A percentile compares a stretch with the other conserved stretches of the same genome.
phyloP scores from a whole-genome alignment of 768 basidiomycete species.

The Amanita jacksonii region DNA sequence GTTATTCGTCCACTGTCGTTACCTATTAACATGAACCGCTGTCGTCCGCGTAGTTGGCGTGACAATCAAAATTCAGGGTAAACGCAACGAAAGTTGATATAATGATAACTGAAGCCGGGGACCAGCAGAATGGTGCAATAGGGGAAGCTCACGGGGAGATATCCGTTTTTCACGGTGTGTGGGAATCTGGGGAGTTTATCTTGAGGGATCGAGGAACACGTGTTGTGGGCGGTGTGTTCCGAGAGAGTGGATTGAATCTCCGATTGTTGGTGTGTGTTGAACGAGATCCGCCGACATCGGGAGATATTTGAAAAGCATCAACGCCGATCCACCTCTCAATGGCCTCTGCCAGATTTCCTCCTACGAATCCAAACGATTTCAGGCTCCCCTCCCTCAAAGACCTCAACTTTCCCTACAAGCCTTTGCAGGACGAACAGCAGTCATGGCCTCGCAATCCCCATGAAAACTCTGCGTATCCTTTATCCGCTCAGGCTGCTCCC shows the following conservation, averaged over 20 bases:
- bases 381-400: conserved; percentile 68
- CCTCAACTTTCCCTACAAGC: conserved; percentile 44
- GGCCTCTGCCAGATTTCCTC: conserved; percentile 39
- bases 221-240: neutral
- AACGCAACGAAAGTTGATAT: too few species aligned
- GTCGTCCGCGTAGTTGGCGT: too few species aligned
- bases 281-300: conserved; percentile 60
- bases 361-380: conserved; percentile 33
- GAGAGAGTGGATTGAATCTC: conserved; percentile 7
- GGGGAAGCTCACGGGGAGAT: neutral
- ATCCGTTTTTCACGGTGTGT: neutral
- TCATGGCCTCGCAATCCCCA: conserved; percentile 9
- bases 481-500: conserved; percentile 32
- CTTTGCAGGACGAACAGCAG: conserved; percentile 17
- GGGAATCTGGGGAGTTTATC: too few species aligned
- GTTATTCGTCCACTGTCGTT: too few species aligned
- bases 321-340: conserved; percentile 28
- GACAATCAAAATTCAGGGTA: too few species aligned
- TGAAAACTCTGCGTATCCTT: too few species aligned
- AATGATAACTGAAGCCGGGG: too few species aligned
- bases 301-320: conserved; percentile 35
- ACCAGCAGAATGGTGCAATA: neutral
- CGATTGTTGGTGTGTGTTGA: conserved; percentile 11
- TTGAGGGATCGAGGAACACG: neutral
- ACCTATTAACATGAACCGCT: too few species aligned